Percentiles rank a stretch among this genome's conserved stretches.
Evolutionary conservation across 192 early-diverging fungal species (phyloP).

Genomic region (Coemansia sp.): DNA sequence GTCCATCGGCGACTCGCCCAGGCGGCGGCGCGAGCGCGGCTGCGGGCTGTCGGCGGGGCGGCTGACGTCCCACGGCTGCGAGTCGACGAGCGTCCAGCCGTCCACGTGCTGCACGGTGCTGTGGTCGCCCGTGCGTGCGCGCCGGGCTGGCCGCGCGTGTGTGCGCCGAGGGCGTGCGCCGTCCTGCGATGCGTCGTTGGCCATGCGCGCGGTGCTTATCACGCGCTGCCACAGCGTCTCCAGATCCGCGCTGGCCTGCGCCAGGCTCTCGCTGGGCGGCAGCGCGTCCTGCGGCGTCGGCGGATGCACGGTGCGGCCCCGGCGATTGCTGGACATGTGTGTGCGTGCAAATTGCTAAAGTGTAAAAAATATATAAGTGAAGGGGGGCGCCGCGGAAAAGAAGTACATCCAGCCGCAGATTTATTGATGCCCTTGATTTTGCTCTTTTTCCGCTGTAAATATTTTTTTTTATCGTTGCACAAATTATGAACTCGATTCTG

Average conservation of each 20-base stretch:
- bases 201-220: constrained; percentile 3
- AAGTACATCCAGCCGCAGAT: not conserved
- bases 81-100: constrained; percentile 35
- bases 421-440: not conserved
- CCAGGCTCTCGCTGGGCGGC: constrained; percentile 3
- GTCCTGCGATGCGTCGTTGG: not conserved
- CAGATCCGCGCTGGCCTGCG: constrained; percentile 5
- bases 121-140: not conserved
- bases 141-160: not conserved
- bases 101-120: constrained; percentile 4
- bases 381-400: not conserved
- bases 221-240: constrained; percentile 22
- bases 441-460: not conserved
- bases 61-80: constrained; percentile 5
- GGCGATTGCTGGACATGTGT: constrained; percentile 10
- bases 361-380: not conserved
- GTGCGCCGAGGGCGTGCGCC: not conserved
- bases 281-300: not conserved
- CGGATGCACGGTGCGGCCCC: not conserved
- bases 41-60: not conserved
- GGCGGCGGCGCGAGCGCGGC: constrained; percentile 4
- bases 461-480: not conserved
- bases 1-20: not conserved
- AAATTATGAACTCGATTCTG: not conserved
- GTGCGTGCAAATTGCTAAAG: not conserved